Conservation (phyloP, 2,329 filamentous ascomycete species). For the Dothistroma septosporum region DNA sequence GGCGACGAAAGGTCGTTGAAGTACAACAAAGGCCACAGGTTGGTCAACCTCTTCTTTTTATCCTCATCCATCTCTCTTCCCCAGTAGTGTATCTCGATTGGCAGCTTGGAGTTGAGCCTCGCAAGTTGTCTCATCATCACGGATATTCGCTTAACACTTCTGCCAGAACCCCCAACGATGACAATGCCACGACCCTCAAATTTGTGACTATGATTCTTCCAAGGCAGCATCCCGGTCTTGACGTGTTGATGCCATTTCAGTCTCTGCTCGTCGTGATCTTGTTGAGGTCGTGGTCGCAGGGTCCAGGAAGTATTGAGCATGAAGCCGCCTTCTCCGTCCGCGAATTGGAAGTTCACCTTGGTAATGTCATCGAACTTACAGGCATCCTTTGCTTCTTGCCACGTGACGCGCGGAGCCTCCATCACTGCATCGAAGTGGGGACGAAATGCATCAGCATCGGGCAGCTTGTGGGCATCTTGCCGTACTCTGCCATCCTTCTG, state of each 20-base stretch:
- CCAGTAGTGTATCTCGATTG: constrained; percentile 34
- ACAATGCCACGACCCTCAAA: constrained; percentile 33
- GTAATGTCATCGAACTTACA: constrained; percentile 11
- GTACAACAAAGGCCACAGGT: constrained; percentile 22
- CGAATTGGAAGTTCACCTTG: constrained; percentile 17
- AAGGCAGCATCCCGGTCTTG: constrained; percentile 19
- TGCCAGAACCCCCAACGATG: constrained; percentile 30
- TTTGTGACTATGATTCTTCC: constrained; percentile 14
- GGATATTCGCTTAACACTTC: constrained; percentile 26
- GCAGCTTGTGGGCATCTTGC: constrained; percentile 9
- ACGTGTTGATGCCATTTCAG: constrained; percentile 24
- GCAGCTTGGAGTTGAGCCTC: constrained; percentile 20
- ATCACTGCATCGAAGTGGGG: constrained; percentile 14
- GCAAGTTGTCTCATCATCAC: constrained; percentile 18
- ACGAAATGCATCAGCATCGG: constrained; percentile 10
- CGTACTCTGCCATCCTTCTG: neutral
- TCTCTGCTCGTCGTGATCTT: constrained; percentile 18
- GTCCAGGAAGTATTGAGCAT: constrained; percentile 14
- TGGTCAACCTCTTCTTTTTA: constrained; percentile 16
- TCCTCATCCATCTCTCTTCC: constrained; percentile 27
- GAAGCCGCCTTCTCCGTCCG: constrained; percentile 7
- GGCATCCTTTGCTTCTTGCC: constrained; percentile 5
- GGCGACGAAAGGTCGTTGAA: constrained; percentile 31
- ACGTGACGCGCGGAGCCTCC: constrained; percentile 5
- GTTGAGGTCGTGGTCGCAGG: constrained; percentile 5